Conservation (phyloP, 306 rosid genomes). For the Lagenaria siceraria region DNA sequence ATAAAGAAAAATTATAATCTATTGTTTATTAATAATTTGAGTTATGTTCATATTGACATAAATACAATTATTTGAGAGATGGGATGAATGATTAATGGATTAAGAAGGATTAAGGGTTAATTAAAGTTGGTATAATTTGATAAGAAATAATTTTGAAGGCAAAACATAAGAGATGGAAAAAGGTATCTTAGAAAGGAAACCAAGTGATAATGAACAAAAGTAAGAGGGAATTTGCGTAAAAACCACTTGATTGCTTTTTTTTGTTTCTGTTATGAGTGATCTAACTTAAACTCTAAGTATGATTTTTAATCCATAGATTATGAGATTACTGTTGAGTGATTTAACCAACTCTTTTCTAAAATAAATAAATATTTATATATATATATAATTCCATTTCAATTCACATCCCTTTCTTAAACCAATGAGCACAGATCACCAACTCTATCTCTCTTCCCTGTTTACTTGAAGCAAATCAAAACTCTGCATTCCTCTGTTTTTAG, state of each 20-base stretch:
- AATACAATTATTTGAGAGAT: neutral
- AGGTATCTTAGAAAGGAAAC: neutral
- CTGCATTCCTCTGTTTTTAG: neutral
- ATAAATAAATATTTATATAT: too few relatives aligned
- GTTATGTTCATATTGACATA: too few relatives aligned
- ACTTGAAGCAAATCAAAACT: neutral
- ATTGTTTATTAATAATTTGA: too few relatives aligned
- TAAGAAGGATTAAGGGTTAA: neutral
- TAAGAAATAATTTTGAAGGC: neutral
- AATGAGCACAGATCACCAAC: neutral
- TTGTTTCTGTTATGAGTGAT: constrained; percentile 10
- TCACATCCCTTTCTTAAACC: neutral
- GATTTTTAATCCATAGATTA: constrained; percentile 45
- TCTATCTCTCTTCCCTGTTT: neutral
- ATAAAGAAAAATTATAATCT: too few relatives aligned
- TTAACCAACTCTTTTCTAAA: constrained; percentile 8
- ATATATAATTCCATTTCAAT: neutral
- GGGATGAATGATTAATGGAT: neutral
- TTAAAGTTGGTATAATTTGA: neutral
- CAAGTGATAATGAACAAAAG: constrained; percentile 18
- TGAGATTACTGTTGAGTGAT: constrained; percentile 25
- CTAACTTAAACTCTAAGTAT: constrained; percentile 82
- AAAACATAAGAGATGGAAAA: neutral
- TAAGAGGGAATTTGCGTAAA: constrained; percentile 71
- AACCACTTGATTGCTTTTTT: constrained; percentile 84